Evolutionary conservation across 495 filamentous ascomycete species (phyloP).

Genomic region (Apodospora peruviana): DNA sequence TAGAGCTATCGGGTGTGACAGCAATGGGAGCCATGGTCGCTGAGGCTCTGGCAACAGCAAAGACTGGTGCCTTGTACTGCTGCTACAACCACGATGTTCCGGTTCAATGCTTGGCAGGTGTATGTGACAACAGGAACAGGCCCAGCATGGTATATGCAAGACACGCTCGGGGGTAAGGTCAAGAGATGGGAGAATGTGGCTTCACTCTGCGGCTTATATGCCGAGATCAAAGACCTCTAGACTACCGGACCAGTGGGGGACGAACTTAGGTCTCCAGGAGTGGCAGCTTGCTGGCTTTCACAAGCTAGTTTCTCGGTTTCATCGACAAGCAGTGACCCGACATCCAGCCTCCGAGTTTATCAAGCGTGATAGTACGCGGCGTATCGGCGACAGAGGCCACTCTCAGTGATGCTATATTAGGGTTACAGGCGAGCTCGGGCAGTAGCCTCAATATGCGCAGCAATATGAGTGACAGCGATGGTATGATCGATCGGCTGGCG

Average conservation of each 20-base stretch:
- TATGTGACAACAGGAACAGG: constrained; percentile 9
- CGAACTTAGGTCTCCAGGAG: background rate
- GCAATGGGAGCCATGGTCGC: constrained; percentile 38
- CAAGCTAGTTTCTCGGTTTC: constrained; percentile 8
- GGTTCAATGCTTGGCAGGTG: constrained; percentile 20
- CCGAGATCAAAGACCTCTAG: constrained; percentile 5
- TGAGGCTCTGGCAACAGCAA: constrained; percentile 15
- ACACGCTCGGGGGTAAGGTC: constrained; percentile 2
- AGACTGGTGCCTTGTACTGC: constrained; percentile 9
- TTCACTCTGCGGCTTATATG: constrained; percentile 21
- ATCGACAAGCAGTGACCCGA: constrained; percentile 2
- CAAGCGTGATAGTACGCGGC: constrained; percentile 7
- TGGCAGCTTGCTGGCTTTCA: background rate
- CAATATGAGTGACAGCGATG: constrained; percentile 13
- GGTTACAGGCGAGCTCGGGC: constrained; percentile 8
- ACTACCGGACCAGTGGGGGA: background rate
- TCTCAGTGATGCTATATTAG: constrained; percentile 19
- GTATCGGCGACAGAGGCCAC: constrained; percentile 11
- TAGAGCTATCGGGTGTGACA: constrained; percentile 33
- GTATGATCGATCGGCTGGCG: constrained; percentile 16
- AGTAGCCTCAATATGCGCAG: constrained; percentile 20
- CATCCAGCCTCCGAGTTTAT: constrained; percentile 10
- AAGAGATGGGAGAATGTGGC: constrained; percentile 12
- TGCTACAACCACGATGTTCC: constrained; percentile 22
- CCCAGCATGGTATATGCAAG: constrained; percentile 11